Evolutionary conservation across 2,329 filamentous ascomycete species (phyloP), one percentile per base, ranked within the genome.

Genomic region (Mollisia scopiformis): DNA sequence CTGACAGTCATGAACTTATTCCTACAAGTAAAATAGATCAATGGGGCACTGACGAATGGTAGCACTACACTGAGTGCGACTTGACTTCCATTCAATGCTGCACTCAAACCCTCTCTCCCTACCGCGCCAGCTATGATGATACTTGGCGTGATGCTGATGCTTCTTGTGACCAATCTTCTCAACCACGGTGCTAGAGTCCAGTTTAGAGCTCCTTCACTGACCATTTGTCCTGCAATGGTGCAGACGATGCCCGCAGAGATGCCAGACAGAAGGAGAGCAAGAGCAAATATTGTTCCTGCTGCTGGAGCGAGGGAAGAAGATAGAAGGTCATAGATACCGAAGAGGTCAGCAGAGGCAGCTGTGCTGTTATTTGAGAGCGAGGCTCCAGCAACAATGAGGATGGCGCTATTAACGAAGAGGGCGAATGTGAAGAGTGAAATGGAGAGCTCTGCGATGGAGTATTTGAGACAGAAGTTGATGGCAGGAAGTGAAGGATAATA

Each of bases 151-250:
- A 96, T 93, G 70, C 89, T 92, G 73, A 96, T 91, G 53, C 83
- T 85, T 27, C 92, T 84, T 0, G 92, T 96, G 53, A 94, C 75
- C 3, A 96, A 82, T 11, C 92, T 84, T 2, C 92, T 88, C 10
- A 93, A 70, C 92, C 92, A 96, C 0, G 92, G 92, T 62, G 82
- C 81, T 31, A 93, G 75, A 5, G 77, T 85, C 90, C 91, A 93
- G 50, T 86, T 85, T 47, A 96, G 75, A 62, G 92, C 91, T 6
- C 92, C 92, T 74, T 96, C 92, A 64, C 87, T 88, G 23, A 96
- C 89, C 88, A 96, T 95, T 74, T 96, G 92, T 0, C 92, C 92
- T 0, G 92, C 85, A 67, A 96, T 95, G 1, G 93, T 96, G 77
- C 92, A 96, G 2, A 96, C 89, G 35, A 96, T 91, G 6, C 92